Evolutionary conservation across 306 rosid genomes (phyloP), one percentile per base, ranked within the genome.

Genomic region (Pueraria montana): DNA sequence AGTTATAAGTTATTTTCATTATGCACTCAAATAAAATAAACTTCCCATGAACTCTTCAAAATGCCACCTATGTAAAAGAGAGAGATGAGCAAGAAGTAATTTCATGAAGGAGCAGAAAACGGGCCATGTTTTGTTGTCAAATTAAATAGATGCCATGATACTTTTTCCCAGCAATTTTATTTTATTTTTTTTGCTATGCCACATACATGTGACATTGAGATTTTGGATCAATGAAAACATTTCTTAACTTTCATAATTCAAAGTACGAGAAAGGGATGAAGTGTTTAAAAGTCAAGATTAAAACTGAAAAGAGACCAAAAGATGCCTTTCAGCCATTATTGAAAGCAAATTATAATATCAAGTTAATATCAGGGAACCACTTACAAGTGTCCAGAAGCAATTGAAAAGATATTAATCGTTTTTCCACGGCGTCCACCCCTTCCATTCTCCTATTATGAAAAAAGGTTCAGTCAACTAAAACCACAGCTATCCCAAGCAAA

Each of bases 351-450:
- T 34, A 46, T 21, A 85, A 26, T 70, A 81, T 40, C 65, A 65
- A 46, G 66, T 75, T 34, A 72, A 82, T 72, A 76, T 48, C 71
- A 85, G 79, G 78, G 62, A 82, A 38, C 71, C 20, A 85, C 99
- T 94, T 88, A 96, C 99, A 96, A 84, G 89, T 96, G 99, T 68
- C 99, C 98, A 64, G 99, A 96, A 78, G 99, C 99, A 77, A 96
- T 92, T 82, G 99, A 96, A 78, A 96, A 96, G 21, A 94, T 94
- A 83, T 94, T 94, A 80, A 96, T 96, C 16, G 95, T 89, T 88
- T 89, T 94, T 63, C 99, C 99, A 74, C 32, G 90, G 13, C 99
- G 94, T 77, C 94, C 88, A 71, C 85, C 91, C 83, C 52, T 89
- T 70, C 86, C 88, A 56, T 86, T 85, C 83, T 88, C 96, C 99